phyloP scores from a whole-genome alignment of 495 filamentous ascomycete species.

The Xylaria venustula region DNA sequence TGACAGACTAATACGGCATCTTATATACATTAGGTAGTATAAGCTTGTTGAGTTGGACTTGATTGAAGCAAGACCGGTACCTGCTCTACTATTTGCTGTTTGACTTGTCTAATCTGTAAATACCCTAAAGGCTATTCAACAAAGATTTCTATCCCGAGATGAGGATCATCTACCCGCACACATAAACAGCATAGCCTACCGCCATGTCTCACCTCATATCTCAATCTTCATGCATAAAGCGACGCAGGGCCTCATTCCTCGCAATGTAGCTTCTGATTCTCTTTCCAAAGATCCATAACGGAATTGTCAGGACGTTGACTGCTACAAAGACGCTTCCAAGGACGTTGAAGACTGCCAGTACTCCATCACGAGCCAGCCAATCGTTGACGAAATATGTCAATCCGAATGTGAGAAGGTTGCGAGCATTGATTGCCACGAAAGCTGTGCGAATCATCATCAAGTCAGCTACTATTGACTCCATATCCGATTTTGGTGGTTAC shows the following conservation, averaged over 20 bases:
- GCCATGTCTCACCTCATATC: background rate
- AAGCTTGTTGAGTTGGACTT: no score
- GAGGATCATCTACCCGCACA: no score
- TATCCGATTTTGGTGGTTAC: background rate
- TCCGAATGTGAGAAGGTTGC: slow-evolving; percentile 53
- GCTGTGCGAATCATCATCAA: slow-evolving; percentile 21
- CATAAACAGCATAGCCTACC: no score
- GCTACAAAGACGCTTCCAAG: slow-evolving; percentile 47
- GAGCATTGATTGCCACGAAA: slow-evolving; percentile 55
- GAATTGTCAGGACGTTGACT: slow-evolving; percentile 49
- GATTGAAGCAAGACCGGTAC: no score
- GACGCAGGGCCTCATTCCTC: slow-evolving; percentile 43
- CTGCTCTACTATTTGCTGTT: no score
- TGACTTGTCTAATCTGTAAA: no score
- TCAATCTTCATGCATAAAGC: slow-evolving; percentile 50
- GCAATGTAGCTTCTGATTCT: slow-evolving; percentile 43
- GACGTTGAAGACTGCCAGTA: slow-evolving; percentile 50
- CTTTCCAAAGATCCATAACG: slow-evolving; percentile 57
- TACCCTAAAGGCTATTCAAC: no score
- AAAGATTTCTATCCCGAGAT: no score
- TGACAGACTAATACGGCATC: no score
- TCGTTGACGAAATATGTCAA: slow-evolving; percentile 54
- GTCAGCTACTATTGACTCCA: slow-evolving; percentile 11
- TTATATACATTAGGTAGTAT: no score
- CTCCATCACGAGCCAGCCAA: slow-evolving; percentile 47